Conservation (phyloP, 2,329 filamentous ascomycete species). For the Botrytis fabae region DNA sequence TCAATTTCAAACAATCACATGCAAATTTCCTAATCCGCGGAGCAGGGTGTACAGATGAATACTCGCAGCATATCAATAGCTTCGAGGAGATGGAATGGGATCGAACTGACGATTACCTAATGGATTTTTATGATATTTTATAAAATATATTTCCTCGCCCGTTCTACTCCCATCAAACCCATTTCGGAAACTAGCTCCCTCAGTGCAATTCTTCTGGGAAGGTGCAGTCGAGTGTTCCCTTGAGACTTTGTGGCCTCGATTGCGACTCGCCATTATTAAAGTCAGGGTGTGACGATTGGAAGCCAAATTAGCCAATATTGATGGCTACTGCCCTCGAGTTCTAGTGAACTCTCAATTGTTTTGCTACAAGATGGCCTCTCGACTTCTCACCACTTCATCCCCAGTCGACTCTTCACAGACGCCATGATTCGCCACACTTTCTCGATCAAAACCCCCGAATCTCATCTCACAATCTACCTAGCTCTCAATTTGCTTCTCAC, state of each 20-base stretch:
- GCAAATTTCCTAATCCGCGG: not conserved
- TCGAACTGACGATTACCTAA: not conserved
- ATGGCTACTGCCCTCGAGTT: not conserved
- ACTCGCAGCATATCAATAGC: not conserved
- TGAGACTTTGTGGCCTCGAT: not conserved
- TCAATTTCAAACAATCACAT: not conserved
- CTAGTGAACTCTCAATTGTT: too few species aligned
- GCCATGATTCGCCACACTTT: not conserved
- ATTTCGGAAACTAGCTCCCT: not conserved
- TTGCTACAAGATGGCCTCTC: not conserved
- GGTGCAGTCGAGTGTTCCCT: not conserved
- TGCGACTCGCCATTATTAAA: not conserved
- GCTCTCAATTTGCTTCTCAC: slow-evolving; percentile 11
- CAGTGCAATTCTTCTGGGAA: not conserved
- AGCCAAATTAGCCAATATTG: not conserved
- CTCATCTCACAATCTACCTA: not conserved
- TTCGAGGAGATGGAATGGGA: slow-evolving; percentile 7
- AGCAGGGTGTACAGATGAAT: slow-evolving; percentile 3
- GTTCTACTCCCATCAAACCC: not conserved
- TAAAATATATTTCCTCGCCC: not conserved
- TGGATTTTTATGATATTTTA: not conserved
- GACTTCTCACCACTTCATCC: not conserved
- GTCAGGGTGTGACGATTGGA: not conserved
- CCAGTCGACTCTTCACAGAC: not conserved
- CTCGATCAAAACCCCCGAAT: not conserved